Base-by-base conservation (phyloP, 129 eudicot genomes). In the Solidago caesia region DNA sequence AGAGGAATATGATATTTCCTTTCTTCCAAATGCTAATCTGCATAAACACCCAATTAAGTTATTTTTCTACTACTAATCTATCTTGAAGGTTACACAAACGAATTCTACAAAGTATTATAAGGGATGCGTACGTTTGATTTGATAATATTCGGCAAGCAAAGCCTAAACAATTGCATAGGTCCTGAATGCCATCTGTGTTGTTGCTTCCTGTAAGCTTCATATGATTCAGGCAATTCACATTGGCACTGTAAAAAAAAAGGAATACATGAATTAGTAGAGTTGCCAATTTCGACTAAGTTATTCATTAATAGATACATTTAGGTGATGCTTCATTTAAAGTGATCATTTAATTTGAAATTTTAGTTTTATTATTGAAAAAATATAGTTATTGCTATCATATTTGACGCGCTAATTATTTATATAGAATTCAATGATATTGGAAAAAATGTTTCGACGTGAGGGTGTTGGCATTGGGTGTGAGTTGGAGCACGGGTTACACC, bases 171-270 rank as follows among this genome's bases (percentile, higher is more conserved):
- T 75, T 89, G 97, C 97, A 92, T 92, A 12, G 97, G 97, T 13
- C 97, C 97, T 2, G 96, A 92, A 82, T 92, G 97, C 97, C 97
- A 92, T 84, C 97, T 77, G 47, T 92, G 96, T 67, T 92, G 97
- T 68, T 92, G 97, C 77, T 92, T 92, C 64, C 93, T 69, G 49
- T 92, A 92, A 26, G 97, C 97, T 82, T 92, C 97, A 57, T 85
- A 92, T 4, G 97, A 92, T 84, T 92, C 97, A 4, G 96, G 96
- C 62, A 92, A 52, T 77, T 92, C 97, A 62, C 97, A 89, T 82
- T 87, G 91, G 68, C 96, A 87, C 96, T 92, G 73, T 11, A 76
- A 71, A 56, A 56, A 66, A 55, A 6, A 12, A 25, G 8, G 8
- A 2, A 33, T 33, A 33, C 39, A 33, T 33, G 3, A 33, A 33